Conservation (phyloP, 192 early-diverging fungal species). For the Mortierella alpina region DNA sequence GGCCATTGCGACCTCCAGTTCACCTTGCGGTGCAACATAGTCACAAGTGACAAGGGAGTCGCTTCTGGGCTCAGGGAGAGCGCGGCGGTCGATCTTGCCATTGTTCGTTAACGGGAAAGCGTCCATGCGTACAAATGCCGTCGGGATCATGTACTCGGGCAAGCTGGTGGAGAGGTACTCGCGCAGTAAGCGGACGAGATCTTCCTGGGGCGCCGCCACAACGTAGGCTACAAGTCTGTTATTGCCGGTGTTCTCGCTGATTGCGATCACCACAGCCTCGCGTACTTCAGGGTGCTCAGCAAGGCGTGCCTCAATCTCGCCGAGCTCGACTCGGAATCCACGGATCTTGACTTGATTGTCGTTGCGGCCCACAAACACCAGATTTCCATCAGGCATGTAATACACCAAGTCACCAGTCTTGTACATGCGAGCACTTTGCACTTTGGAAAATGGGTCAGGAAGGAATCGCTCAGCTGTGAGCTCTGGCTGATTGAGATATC, state of each 20-base stretch:
- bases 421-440: too few species aligned
- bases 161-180: slow-evolving; percentile 12
- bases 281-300: slow-evolving; percentile 13
- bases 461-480: too few species aligned
- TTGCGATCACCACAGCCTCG: slow-evolving; percentile 29
- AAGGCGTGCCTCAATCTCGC: slow-evolving; percentile 34
- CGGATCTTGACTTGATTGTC: slow-evolving; percentile 53
- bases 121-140: slow-evolving; percentile 18
- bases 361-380: too few species aligned
- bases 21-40: slow-evolving; percentile 1
- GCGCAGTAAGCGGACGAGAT: not conserved
- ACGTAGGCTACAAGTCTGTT: slow-evolving; percentile 69
- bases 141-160: slow-evolving; percentile 72
- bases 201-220: too few species aligned
- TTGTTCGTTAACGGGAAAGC: slow-evolving; percentile 11
- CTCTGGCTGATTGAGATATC: too few species aligned
- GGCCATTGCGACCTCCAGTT: not conserved
- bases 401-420: too few species aligned
- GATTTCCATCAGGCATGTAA: too few species aligned
- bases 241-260: slow-evolving; percentile 56
- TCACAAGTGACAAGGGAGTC: not conserved
- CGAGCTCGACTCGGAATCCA: slow-evolving; percentile 43
- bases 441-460: too few species aligned
- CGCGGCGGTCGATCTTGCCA: slow-evolving; percentile 44
- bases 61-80: slow-evolving; percentile 13